Evolutionary conservation across 2,329 filamentous ascomycete genomes (phyloP), one percentile per base, ranked within the genome.

Genomic region (Fusarium dlaminii): DNA sequence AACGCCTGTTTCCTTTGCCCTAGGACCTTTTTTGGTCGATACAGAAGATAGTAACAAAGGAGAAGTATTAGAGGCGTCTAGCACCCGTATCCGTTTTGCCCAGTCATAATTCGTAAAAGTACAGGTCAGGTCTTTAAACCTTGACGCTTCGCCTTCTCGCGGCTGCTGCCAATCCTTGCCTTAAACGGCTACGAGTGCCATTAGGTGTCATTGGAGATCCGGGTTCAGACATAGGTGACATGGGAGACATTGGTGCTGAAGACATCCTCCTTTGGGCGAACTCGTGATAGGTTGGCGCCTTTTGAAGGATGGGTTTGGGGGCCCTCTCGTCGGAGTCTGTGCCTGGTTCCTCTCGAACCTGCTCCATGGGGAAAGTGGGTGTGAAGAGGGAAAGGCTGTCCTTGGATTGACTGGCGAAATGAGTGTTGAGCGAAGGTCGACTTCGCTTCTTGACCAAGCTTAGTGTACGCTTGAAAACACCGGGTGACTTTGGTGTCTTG

Each of bases 391-490:
- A 46, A 56, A 84, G 72, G 65, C 76, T 81, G 46, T 84, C 82
- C 24, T 79, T 79, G 13, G 82, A 81, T 42, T 77, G 76, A n/a
- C 78, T 77, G 37, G 82, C 82, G 49, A 81, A 78, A 18, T 80
- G 73, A 11, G 72, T 77, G 73, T 81, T 83, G 70, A 90, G 82
- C 30, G 83, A 82, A 13, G 87, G 86, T 62, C 84, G 84, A 82
- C 88, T 90, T 72, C 87, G 85, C 84, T 89, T 89, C 77, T 86
- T 84, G 55, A 86, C 86, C 36, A 90, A 81, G 74, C 84, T 89
- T 48, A 90, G 80, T 7, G 88, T 88, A 75, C 87, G 85, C 77
- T 86, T 88, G 70, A 90, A 84, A 63, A 90, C 82, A 37, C 82
- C 81, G 3, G 86, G 84, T 8, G 83, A 79, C 70, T 83, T 82